phyloP scores from a whole-genome alignment of 192 early-diverging fungal species.

The Oehlia diaphana region DNA sequence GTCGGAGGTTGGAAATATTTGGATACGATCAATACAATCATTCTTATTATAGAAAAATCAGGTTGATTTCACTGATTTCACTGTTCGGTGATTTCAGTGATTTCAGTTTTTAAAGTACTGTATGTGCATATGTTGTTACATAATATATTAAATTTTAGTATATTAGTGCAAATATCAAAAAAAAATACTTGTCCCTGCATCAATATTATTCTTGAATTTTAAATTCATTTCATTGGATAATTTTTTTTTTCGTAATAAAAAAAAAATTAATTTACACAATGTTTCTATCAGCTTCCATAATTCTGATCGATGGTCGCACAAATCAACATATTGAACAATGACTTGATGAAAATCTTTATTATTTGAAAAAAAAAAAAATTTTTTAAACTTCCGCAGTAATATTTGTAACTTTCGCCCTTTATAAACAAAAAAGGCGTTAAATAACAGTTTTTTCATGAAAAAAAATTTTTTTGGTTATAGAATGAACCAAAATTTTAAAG shows the following conservation, averaged over 20 bases:
- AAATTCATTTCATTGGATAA: neutral
- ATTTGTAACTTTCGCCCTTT: too few relatives aligned
- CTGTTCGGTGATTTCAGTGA: neutral
- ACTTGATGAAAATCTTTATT: neutral
- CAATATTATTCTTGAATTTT: neutral
- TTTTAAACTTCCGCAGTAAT: too few relatives aligned
- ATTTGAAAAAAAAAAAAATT: too few relatives aligned
- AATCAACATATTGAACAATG: neutral
- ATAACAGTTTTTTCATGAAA: too few relatives aligned
- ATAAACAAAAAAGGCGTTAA: too few relatives aligned
- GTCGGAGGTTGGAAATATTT: too few relatives aligned
- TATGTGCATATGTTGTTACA: neutral
- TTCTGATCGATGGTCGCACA: neutral
- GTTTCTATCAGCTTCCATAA: neutral
- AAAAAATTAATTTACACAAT: too few relatives aligned
- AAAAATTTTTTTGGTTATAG: too few relatives aligned
- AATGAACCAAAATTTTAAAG: too few relatives aligned
- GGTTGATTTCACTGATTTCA: neutral
- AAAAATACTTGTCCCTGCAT: neutral
- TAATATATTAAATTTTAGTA: neutral
- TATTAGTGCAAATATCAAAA: neutral
- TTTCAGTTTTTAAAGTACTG: neutral
- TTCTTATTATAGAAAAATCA: neutral
- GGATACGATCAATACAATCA: neutral
- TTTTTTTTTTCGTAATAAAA: neutral